phyloP scores from a whole-genome alignment of 2,329 filamentous ascomycete genomes.

The Trichoderma guizhouense region DNA sequence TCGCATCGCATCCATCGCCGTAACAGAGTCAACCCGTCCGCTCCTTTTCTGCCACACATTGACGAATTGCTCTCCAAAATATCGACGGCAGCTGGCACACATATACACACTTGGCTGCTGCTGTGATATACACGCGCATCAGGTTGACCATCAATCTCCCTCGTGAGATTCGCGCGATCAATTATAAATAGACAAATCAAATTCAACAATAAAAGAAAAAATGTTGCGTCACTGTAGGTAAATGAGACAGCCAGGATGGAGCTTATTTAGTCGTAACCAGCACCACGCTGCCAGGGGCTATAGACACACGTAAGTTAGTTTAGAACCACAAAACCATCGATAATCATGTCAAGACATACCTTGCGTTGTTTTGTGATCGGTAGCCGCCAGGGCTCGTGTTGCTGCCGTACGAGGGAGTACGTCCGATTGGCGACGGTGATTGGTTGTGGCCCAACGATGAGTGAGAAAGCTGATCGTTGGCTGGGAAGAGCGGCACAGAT shows the following conservation, averaged over 20 bases:
- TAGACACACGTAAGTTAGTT: slow-evolving; percentile 19
- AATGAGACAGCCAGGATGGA: not conserved
- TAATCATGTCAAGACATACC: slow-evolving; percentile 28
- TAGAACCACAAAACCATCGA: not conserved
- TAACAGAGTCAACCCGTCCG: slow-evolving; percentile 1
- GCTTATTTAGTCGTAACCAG: slow-evolving; percentile 39
- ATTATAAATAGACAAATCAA: not conserved
- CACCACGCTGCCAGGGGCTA: slow-evolving; percentile 46
- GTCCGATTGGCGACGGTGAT: slow-evolving; percentile 24
- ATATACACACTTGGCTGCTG: slow-evolving; percentile 2
- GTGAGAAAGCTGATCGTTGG: slow-evolving; percentile 5
- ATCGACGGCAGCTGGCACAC: not conserved
- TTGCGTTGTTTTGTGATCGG: slow-evolving; percentile 39
- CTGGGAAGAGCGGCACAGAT: slow-evolving; percentile 13
- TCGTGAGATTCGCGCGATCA: not conserved
- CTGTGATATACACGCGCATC: not conserved
- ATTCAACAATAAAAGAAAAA: not conserved
- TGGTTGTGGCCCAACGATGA: slow-evolving; percentile 19
- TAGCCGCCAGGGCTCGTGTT: slow-evolving; percentile 30
- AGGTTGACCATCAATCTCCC: not conserved
- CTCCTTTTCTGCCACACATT: not conserved
- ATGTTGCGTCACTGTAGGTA: slow-evolving; percentile 1
- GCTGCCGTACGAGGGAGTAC: not conserved
- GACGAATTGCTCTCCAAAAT: not conserved
- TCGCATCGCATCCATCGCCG: slow-evolving; percentile 10